Evolutionary conservation across 345 rosid genomes (phyloP).

Genomic region (Orychophragmus violaceus): DNA sequence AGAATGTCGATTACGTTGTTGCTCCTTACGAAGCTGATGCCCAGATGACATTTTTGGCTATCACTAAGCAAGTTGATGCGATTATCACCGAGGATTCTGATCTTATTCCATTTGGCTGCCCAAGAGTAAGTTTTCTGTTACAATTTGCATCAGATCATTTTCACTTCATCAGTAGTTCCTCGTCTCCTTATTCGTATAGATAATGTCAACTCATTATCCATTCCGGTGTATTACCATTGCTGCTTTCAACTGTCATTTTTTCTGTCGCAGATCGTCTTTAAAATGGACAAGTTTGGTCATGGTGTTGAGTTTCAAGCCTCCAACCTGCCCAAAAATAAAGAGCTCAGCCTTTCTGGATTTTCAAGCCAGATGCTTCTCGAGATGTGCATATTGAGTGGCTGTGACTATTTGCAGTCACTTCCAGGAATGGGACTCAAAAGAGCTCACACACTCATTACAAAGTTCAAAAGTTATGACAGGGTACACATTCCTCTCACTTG

Average conservation of each 20-base stretch:
- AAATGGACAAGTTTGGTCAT: slow-evolving; percentile 97
- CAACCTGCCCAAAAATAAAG: slow-evolving; percentile 62
- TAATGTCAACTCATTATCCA: neutral
- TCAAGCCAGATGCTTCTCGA: slow-evolving; percentile 84
- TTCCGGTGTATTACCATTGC: neutral
- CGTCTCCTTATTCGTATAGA: neutral
- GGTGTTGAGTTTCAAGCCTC: slow-evolving; percentile 74
- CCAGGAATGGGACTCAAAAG: slow-evolving; percentile 94
- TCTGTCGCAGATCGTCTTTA: slow-evolving; percentile 60
- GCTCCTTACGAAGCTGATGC: slow-evolving; percentile 99
- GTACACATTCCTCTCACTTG: slow-evolving; percentile 33
- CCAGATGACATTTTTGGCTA: slow-evolving; percentile 90
- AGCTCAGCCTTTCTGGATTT: slow-evolving; percentile 60
- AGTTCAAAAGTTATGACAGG: slow-evolving; percentile 76
- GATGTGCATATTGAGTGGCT: slow-evolving; percentile 98
- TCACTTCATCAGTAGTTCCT: neutral
- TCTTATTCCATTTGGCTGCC: slow-evolving; percentile 96
- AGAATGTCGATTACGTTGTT: slow-evolving; percentile 63
- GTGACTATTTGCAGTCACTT: slow-evolving; percentile 89
- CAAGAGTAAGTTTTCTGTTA: slow-evolving; percentile 57
- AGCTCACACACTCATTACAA: slow-evolving; percentile 78
- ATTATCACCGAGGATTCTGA: slow-evolving; percentile 97
- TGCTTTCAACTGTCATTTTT: neutral
- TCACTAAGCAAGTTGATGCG: slow-evolving; percentile 75
- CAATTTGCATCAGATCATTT: slow-evolving; percentile 1